Percentiles rank a stretch among this genome's conserved stretches.
phyloP scores from a whole-genome alignment of 192 early-diverging fungal genomes.

The Polychytrium aggregatum region DNA sequence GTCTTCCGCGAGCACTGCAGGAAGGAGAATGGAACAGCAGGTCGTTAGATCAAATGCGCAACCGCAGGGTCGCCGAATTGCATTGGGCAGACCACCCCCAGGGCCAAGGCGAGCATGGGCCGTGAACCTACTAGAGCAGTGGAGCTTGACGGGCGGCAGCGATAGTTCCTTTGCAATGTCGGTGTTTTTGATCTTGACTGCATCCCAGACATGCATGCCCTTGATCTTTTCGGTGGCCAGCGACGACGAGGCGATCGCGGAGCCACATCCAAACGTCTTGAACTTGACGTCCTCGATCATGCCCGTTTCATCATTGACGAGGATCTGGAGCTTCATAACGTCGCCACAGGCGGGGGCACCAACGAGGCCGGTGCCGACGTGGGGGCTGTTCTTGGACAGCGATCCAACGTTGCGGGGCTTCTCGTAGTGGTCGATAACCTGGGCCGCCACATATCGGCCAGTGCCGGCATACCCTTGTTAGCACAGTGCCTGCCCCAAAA shows the following conservation, averaged over 20 bases:
- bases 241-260: constrained; percentile 86
- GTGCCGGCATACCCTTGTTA: too few species aligned
- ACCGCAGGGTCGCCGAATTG: too few species aligned
- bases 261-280: constrained; percentile 98
- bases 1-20: constrained; percentile 91
- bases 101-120: too few species aligned
- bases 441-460: too few species aligned
- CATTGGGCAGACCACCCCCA: too few species aligned
- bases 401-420: constrained; percentile 93
- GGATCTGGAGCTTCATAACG: constrained; percentile 79
- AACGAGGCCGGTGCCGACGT: constrained; percentile 92
- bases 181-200: constrained; percentile 86
- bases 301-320: constrained; percentile 80
- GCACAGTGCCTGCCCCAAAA: too few species aligned
- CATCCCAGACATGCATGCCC: constrained; percentile 86
- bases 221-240: constrained; percentile 92
- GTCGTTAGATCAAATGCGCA: too few species aligned
- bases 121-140: constrained; percentile 87
- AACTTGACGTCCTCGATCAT: constrained; percentile 94
- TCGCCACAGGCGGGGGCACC: constrained; percentile 49
- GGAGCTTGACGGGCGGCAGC: constrained; percentile 93
- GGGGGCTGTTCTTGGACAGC: constrained; percentile 70
- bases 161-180: constrained; percentile 94
- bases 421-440: constrained; percentile 98
- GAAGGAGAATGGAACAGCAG: background rate